phyloP scores from a whole-genome alignment of 2,329 filamentous ascomycete species.

The Ophiosphaerella herpotricha region DNA sequence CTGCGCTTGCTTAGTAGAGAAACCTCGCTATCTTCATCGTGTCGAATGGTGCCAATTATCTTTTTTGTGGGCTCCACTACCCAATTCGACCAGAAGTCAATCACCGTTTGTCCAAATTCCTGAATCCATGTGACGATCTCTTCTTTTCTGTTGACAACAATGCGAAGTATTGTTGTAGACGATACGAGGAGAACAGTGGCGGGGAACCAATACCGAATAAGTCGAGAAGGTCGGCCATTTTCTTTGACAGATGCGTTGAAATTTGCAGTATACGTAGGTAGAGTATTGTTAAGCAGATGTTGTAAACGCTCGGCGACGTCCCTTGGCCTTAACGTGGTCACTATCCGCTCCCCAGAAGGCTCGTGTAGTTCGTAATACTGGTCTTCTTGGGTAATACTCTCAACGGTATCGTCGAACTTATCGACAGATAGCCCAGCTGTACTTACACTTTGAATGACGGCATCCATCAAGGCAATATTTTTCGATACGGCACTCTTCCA shows the following conservation, averaged over 20 bases:
- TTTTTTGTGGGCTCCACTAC: conserved; percentile 83
- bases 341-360: conserved; percentile 40
- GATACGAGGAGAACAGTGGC: conserved; percentile 70
- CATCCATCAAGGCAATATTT: conserved; percentile 84
- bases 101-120: conserved; percentile 75
- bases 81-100: conserved; percentile 97
- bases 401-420: conserved; percentile 61
- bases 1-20: conserved; percentile 96
- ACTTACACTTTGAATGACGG: conserved; percentile 74
- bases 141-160: conserved; percentile 73
- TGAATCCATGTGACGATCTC: conserved; percentile 80
- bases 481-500: conserved; percentile 79
- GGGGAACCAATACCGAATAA: conserved; percentile 90
- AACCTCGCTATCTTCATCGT: conserved; percentile 90
- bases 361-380: conserved; percentile 52
- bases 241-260: conserved; percentile 62
- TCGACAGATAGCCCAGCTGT: conserved; percentile 60
- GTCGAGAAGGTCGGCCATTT: conserved; percentile 74
- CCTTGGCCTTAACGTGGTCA: conserved; percentile 48
- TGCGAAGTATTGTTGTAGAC: conserved; percentile 81
- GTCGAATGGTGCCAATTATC: conserved; percentile 87
- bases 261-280: conserved; percentile 68
- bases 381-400: conserved; percentile 60
- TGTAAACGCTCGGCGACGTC: conserved; percentile 70
- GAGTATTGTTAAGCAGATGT: conserved; percentile 67